These are phyloP conservation scores for Seiridium cupressi DNA, from an alignment of 2,329 filamentous ascomycete species.

Conservation along the genomic window DNA sequence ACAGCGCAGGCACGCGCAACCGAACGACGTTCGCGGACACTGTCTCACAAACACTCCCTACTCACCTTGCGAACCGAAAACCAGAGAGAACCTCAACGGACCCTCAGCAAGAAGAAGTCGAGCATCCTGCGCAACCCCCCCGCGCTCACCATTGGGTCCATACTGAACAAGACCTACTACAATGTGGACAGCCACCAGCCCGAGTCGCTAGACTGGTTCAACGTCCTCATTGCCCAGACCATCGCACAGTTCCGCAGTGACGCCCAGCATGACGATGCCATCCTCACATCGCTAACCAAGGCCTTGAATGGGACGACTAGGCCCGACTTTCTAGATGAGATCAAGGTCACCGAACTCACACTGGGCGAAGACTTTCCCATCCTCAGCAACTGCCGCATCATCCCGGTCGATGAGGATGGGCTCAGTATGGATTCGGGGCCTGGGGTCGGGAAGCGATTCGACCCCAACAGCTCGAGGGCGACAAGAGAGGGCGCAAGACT, in stretches of 20 bases:
- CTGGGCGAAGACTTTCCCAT: conserved; percentile 97
- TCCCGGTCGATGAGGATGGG: conserved; percentile 82
- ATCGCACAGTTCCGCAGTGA: conserved; percentile 94
- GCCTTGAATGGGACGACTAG: conserved; percentile 83
- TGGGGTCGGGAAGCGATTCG: conserved; percentile 45
- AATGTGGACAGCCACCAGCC: conserved; percentile 94
- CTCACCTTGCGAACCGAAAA: conserved; percentile 56
- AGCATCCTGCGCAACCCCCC: conserved; percentile 72
- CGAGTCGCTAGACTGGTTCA: conserved; percentile 98
- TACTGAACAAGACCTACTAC: conserved; percentile 96
- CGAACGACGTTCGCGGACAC: conserved; percentile 69
- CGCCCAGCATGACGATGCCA: conserved; percentile 86
- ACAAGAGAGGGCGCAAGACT: conserved; percentile 69
- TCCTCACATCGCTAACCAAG: conserved; percentile 79
- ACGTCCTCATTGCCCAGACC: conserved; percentile 92
- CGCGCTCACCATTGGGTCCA: conserved; percentile 84
- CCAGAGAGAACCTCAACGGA: conserved; percentile 36
- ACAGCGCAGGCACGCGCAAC: conserved; percentile 74
- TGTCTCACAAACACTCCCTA: conserved; percentile 74
- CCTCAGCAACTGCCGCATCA: conserved; percentile 96
- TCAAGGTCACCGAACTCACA: conserved; percentile 89
- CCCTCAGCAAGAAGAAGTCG: conserved; percentile 63
- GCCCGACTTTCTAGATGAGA: conserved; percentile 90
- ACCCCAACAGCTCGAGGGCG: conserved; percentile 43
- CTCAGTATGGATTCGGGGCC: conserved; percentile 45